A percentile compares a stretch with the other conserved stretches of the same genome.
Evolutionary conservation across 2,329 filamentous ascomycete species (phyloP).

Genomic region (Cytospora leucostoma): DNA sequence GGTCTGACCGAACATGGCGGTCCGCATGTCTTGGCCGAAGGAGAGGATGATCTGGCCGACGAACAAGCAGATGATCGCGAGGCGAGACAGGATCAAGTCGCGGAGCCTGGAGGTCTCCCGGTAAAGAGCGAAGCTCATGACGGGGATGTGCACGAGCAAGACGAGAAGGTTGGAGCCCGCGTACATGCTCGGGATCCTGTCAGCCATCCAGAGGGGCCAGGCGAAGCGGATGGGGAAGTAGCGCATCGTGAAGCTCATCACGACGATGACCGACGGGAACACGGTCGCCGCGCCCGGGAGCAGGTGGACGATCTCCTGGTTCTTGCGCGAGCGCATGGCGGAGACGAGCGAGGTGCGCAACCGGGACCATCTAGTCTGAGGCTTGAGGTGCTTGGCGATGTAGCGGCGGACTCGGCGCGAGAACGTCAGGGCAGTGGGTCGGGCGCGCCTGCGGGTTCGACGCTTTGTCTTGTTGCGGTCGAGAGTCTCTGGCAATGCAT

Average conservation of each 20-base stretch:
- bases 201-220: conserved; percentile 12
- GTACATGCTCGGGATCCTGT: conserved; percentile 15
- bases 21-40: not conserved
- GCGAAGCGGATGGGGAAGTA: conserved; percentile 21
- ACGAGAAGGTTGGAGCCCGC: conserved; percentile 18
- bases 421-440: not conserved
- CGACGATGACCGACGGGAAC: conserved; percentile 5
- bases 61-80: conserved; percentile 10
- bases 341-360: not conserved
- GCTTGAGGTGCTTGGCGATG: not conserved
- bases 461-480: not conserved
- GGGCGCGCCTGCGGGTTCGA: not conserved
- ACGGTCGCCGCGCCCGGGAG: conserved; percentile 12
- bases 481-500: conserved; percentile 16
- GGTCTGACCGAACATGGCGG: conserved; percentile 14
- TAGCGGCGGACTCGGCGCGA: not conserved
- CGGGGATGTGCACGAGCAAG: conserved; percentile 10
- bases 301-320: conserved; percentile 6
- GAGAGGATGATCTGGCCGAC: conserved; percentile 15
- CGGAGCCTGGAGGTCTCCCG: not conserved
- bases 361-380: conserved; percentile 2
- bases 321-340: not conserved
- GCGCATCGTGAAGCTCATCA: conserved; percentile 15
- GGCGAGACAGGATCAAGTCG: conserved; percentile 14
- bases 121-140: not conserved